Evolutionary conservation across 225 moss, liverwort and hornwort genomes (phyloP).

Genomic region (Asterella californica): DNA sequence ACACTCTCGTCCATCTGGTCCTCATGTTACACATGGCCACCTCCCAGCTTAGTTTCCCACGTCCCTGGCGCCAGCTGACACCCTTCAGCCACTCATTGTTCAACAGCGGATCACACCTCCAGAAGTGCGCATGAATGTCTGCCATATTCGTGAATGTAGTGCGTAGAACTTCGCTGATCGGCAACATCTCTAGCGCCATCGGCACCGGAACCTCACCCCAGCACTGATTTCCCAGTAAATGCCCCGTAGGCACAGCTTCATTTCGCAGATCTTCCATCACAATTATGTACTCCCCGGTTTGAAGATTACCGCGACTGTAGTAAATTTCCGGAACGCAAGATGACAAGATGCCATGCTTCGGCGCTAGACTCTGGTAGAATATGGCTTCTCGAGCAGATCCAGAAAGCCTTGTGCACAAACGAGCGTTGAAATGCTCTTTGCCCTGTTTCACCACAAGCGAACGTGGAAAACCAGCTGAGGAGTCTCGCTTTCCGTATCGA

Average conservation of each 20-base stretch:
- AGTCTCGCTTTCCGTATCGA: slow-evolving; percentile 15
- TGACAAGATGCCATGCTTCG: slow-evolving; percentile 22
- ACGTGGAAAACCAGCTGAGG: slow-evolving; percentile 18
- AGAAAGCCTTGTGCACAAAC: not conserved
- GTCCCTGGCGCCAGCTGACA: slow-evolving; percentile 21
- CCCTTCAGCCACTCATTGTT: slow-evolving; percentile 34
- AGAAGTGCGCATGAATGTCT: slow-evolving; percentile 33
- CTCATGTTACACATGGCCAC: slow-evolving; percentile 33
- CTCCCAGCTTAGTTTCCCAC: slow-evolving; percentile 34
- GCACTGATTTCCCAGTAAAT: slow-evolving; percentile 39
- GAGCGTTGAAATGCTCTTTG: slow-evolving; percentile 19
- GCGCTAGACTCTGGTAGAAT: slow-evolving; percentile 27
- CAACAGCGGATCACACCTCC: slow-evolving; percentile 30
- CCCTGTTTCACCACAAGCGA: slow-evolving; percentile 37
- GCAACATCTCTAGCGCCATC: slow-evolving; percentile 7
- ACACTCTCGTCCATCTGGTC: slow-evolving; percentile 14
- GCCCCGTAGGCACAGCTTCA: slow-evolving; percentile 23
- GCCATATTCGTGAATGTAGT: slow-evolving; percentile 32
- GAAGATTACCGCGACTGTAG: slow-evolving; percentile 31
- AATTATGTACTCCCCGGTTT: slow-evolving; percentile 34
- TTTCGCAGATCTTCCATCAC: slow-evolving; percentile 39
- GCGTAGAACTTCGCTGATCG: slow-evolving; percentile 11
- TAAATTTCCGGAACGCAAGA: slow-evolving; percentile 33
- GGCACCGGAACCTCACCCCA: slow-evolving; percentile 31
- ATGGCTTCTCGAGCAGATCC: slow-evolving; percentile 38